Evolutionary conservation across 192 early-diverging fungal genomes (phyloP).

Genomic region (Gigaspora rosea): DNA sequence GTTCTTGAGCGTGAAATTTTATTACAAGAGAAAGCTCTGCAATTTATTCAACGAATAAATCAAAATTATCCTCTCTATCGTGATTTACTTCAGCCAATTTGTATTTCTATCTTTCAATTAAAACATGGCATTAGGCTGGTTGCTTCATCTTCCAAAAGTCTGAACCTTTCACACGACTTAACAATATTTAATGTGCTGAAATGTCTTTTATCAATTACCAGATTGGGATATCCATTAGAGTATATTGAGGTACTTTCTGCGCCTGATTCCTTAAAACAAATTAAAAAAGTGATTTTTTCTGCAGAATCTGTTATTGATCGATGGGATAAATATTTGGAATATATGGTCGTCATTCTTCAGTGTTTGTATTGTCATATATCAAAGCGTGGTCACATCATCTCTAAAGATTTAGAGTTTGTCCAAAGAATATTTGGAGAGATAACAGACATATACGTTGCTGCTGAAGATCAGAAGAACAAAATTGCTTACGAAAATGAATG

Average conservation of each 20-base stretch:
- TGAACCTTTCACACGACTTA: background rate
- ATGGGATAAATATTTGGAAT: constrained; percentile 57
- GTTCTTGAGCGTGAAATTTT: constrained; percentile 58
- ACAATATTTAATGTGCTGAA: constrained; percentile 2
- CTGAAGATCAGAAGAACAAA: constrained; percentile 58
- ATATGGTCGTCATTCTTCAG: constrained; percentile 51
- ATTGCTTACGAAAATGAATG: constrained; percentile 52
- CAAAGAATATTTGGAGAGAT: constrained; percentile 61
- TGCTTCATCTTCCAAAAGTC: constrained; percentile 32
- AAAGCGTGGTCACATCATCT: constrained; percentile 44
- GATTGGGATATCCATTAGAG: constrained; percentile 36
- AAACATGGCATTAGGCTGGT: constrained; percentile 73
- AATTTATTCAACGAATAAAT: constrained; percentile 64
- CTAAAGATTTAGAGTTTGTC: constrained; percentile 43
- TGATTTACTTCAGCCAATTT: constrained; percentile 74
- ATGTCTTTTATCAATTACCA: constrained; percentile 40
- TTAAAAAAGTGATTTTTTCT: constrained; percentile 53
- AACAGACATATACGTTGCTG: constrained; percentile 61
- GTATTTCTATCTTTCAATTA: constrained; percentile 70
- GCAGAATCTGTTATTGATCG: constrained; percentile 37
- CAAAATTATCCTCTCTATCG: constrained; percentile 72
- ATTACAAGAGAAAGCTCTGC: constrained; percentile 68
- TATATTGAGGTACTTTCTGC: constrained; percentile 47
- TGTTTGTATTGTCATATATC: constrained; percentile 43
- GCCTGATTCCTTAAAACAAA: constrained; percentile 37